Base-by-base conservation (phyloP, 2,329 filamentous ascomycete genomes). In the Monilinia fructigena region DNA sequence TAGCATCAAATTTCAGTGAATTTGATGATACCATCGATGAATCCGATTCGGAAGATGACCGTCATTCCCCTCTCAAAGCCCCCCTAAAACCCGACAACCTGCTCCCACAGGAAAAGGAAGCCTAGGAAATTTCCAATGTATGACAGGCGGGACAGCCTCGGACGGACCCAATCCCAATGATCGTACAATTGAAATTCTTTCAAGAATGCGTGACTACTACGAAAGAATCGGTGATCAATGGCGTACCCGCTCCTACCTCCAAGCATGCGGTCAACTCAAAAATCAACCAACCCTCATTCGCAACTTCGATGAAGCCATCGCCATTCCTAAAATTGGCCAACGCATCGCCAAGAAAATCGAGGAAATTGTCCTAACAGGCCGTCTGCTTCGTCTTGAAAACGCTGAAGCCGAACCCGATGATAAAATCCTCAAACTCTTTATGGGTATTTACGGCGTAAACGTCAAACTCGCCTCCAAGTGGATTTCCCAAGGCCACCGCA, bases 271-370 rank as follows among this genome's bases (percentile, higher is more conserved):
- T n/a, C 89, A 86, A 3, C 81, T 98, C 16, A 86, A 86, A 55
- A 87, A 85, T 58, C 89, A 93, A 68, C 75, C 79, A 0, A 74
- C 73, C 26, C 89, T 86, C 74, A 85, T 97, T 67, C 80, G 77
- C 4, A 93, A 89, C 0, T 87, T 85, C 67, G 82, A 87, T 59
- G 84, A 96, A 76, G 94, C 93, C 0, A 79, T 83, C 14, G 76
- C 78, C 2, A 81, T 97, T 0, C 86, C 87, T 0, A 84, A 83
- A 67, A 87, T 97, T 47, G 93, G 93, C 10, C 73, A 81, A 14
- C 84, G 91, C 1, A 80, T 97, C 1, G 93, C 93, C 0, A 81
- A 85, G 35, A 97, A 97, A 76, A 95, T 98, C 69, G 91, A 95
- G 73, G 94, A 97, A 75, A 96, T 97, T 54, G 91, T 87, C 2